phyloP scores from a whole-genome alignment of 768 basidiomycete species.

The Lentinula aciculospora region DNA sequence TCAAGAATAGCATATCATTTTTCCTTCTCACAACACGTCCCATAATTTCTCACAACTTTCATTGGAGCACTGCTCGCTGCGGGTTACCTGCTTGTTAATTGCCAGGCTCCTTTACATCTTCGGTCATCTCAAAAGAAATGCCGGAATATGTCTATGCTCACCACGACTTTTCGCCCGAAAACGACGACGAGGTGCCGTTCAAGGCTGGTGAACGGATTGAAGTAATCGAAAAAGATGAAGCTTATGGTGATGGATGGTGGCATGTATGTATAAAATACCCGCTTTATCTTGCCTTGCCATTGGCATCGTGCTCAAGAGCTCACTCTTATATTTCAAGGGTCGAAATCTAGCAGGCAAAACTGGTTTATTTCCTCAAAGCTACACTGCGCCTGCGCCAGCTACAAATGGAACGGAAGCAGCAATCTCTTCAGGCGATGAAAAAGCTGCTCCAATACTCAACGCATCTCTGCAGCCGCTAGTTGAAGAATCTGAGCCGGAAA shows the following conservation, averaged over 20 bases:
- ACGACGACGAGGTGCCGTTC: slow-evolving; percentile 91
- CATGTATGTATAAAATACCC: slow-evolving; percentile 26
- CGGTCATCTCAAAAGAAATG: slow-evolving; percentile 33
- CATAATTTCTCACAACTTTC: background rate
- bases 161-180: slow-evolving; percentile 86
- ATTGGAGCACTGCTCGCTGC: background rate
- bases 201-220: slow-evolving; percentile 81
- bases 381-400: slow-evolving; percentile 64
- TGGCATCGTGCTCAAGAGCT: slow-evolving; percentile 6
- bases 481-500: slow-evolving; percentile 41
- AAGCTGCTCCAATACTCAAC: slow-evolving; percentile 11
- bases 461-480: slow-evolving; percentile 35
- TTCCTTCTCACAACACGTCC: background rate
- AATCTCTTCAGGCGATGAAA: slow-evolving; percentile 18
- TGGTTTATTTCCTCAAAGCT: slow-evolving; percentile 91
- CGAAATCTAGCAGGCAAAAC: slow-evolving; percentile 73
- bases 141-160: slow-evolving; percentile 82
- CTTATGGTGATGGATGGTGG: slow-evolving; percentile 97
- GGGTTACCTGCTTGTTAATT: background rate
- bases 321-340: slow-evolving; percentile 47
- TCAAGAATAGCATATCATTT: background rate
- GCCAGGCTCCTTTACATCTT: background rate
- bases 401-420: slow-evolving; percentile 11
- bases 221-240: slow-evolving; percentile 89
- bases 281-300: background rate